Evolutionary conservation across 495 filamentous ascomycete species (phyloP).

Genomic region (Penicillium coprophilum): DNA sequence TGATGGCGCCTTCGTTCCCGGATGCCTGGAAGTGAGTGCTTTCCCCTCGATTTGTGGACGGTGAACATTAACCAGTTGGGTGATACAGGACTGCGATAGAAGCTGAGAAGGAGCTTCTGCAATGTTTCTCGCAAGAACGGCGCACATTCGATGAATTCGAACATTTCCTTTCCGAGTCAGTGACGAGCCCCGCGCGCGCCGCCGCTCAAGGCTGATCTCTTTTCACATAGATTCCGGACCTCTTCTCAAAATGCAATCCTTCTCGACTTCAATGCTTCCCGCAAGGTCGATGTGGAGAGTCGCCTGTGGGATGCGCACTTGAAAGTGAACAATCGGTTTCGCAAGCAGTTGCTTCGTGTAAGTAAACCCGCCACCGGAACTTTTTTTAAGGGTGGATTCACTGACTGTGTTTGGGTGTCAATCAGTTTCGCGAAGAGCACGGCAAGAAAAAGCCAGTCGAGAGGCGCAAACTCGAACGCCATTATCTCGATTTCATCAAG

Average conservation of each 20-base stretch:
- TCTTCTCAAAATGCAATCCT: constrained; percentile 71
- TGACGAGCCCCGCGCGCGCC: constrained; percentile 26
- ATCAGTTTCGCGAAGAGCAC: constrained; percentile 53
- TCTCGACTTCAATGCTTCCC: constrained; percentile 68
- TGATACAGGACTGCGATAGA: constrained; percentile 44
- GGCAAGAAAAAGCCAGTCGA: constrained; percentile 70
- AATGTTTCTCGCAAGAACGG: constrained; percentile 52
- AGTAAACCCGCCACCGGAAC: constrained; percentile 19
- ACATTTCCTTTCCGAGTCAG: constrained; percentile 59
- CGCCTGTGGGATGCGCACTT: constrained; percentile 78
- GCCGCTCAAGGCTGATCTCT: constrained; percentile 21
- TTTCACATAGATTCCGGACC: constrained; percentile 59
- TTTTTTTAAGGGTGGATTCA: constrained; percentile 3
- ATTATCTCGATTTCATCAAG: constrained; percentile 82
- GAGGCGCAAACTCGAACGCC: constrained; percentile 73
- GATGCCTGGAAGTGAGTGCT: constrained; percentile 53
- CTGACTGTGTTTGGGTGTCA: constrained; percentile 16
- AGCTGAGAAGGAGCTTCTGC: constrained; percentile 49
- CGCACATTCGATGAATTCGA: constrained; percentile 58
- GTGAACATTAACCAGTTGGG: constrained; percentile 18
- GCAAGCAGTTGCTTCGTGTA: constrained; percentile 58
- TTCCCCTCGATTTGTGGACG: constrained; percentile 6
- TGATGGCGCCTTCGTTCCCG: constrained; percentile 52
- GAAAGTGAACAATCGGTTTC: constrained; percentile 73
- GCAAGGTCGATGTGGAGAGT: constrained; percentile 59